Evolutionary conservation across 179 eudicot genomes (phyloP).

Genomic region (Carnegiea gigantea): DNA sequence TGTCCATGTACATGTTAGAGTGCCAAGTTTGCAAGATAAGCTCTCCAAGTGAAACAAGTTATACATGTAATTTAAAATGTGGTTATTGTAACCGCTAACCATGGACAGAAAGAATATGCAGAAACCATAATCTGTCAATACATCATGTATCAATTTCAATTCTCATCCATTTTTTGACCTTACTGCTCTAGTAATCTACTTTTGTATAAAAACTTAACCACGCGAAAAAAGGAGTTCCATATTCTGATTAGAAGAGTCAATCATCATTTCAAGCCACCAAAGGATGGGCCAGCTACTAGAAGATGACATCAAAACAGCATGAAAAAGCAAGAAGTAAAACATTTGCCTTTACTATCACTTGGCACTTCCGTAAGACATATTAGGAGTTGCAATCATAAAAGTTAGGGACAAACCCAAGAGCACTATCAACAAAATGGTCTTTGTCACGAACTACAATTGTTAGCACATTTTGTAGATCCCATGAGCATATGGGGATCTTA

Average conservation of each 20-base stretch:
- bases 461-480: constrained; percentile 35
- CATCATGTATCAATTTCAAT: not conserved
- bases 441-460: constrained; percentile 36
- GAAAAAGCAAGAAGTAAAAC: not conserved
- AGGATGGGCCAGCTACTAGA: not conserved
- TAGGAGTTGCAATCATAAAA: not conserved
- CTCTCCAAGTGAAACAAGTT: not conserved
- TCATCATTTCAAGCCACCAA: not conserved
- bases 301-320: not conserved
- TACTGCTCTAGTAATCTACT: not conserved
- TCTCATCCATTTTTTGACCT: not conserved
- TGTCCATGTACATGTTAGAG: not conserved
- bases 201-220: not conserved
- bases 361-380: not conserved
- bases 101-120: not conserved
- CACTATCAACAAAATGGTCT: constrained; percentile 36
- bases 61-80: not conserved
- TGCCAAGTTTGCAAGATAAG: not conserved
- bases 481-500: constrained; percentile 33
- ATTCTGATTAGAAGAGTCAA: not conserved
- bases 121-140: not conserved
- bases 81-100: too few species aligned
- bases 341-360: not conserved
- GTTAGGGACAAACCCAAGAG: constrained; percentile 33
- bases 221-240: not conserved